Evolutionary conservation across 139 green algal genomes (phyloP), one percentile per base, ranked within the genome.

Genomic region (Coelastrella sp.): DNA sequence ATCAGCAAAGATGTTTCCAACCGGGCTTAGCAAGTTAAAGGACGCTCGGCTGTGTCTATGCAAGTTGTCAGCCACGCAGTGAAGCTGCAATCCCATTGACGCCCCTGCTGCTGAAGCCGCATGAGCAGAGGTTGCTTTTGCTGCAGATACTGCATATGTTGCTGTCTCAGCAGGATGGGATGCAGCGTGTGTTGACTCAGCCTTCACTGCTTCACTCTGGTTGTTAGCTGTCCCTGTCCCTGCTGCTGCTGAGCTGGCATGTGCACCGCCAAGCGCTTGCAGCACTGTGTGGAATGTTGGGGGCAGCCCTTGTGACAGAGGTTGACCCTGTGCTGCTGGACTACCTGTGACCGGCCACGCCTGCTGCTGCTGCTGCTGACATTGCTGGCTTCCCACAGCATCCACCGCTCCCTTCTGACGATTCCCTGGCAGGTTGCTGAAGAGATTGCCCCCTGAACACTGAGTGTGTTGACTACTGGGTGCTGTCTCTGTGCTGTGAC

Each of bases 331-430:
- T 25, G 57, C 57, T 66, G 57, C 57, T 66, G 57, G 8, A 34
- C 19, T 11, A 34, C 19, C 57, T 76, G 68, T 37, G 0, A 21
- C 37, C 37, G 68, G 21, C 27, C 8, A 38, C 2, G 9, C 41
- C n/a, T 62, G 41, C n/a, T 79, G 71, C 41, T 79, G 71, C 71
- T 79, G 41, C 69, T 38, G 38, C 69, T 78, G 69, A 25, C 41
- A 27, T 43, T 59, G 68, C 68, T 77, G 15, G 66, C 66, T 30
- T 3, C 3, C 13, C 63, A 57, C 15, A 23, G 45, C 45, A 57
- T 57, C 11, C 15, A 13, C 11, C 45, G 15, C 45, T 57, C 11
- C 45, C 45, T 9, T 23, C 19, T 64, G 2, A 21, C 21, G 2
- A 34, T 21, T 21, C 17, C 11, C 6, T 27, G 27, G 53, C 53